phyloP scores from a whole-genome alignment of 164 flowering plant genomes.

The Nelumbo lutea region DNA sequence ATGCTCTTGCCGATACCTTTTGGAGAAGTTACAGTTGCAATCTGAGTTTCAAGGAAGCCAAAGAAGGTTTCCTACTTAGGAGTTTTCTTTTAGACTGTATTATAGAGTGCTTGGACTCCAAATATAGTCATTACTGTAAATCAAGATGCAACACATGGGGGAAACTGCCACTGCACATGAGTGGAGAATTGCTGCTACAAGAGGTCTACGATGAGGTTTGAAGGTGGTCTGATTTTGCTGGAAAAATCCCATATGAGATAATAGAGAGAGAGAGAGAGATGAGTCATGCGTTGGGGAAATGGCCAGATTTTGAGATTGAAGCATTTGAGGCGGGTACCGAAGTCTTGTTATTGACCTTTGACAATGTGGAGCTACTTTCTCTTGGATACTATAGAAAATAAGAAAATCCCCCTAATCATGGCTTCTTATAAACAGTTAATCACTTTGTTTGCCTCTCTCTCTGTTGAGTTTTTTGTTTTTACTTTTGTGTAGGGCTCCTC shows the following conservation, averaged over 20 bases:
- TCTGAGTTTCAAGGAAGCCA: constrained; percentile 29
- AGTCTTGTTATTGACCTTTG: constrained; percentile 46
- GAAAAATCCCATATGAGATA: constrained; percentile 53
- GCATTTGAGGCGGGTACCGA: constrained; percentile 42
- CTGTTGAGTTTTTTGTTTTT: not conserved
- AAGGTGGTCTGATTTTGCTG: constrained; percentile 44
- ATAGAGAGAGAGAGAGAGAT: constrained; percentile 52
- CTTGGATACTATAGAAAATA: not conserved
- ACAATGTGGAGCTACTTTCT: constrained; percentile 8
- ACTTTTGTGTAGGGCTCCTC: not conserved
- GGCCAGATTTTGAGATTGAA: constrained; percentile 67
- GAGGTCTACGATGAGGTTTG: constrained; percentile 43
- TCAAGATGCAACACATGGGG: constrained; percentile 36
- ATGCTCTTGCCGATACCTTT: constrained; percentile 30
- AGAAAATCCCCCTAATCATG: not conserved
- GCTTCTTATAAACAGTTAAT: not conserved
- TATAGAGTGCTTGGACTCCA: constrained; percentile 51
- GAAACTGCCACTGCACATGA: constrained; percentile 30
- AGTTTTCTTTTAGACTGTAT: constrained; percentile 60
- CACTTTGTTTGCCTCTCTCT: not conserved
- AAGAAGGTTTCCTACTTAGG: constrained; percentile 29
- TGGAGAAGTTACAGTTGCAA: constrained; percentile 21
- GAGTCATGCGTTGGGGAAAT: constrained; percentile 56
- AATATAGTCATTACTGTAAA: constrained; percentile 26
- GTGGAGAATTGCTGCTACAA: constrained; percentile 22